Evolutionary conservation across 2,329 filamentous ascomycete genomes (phyloP).

Genomic region (Elsinoe batatas): DNA sequence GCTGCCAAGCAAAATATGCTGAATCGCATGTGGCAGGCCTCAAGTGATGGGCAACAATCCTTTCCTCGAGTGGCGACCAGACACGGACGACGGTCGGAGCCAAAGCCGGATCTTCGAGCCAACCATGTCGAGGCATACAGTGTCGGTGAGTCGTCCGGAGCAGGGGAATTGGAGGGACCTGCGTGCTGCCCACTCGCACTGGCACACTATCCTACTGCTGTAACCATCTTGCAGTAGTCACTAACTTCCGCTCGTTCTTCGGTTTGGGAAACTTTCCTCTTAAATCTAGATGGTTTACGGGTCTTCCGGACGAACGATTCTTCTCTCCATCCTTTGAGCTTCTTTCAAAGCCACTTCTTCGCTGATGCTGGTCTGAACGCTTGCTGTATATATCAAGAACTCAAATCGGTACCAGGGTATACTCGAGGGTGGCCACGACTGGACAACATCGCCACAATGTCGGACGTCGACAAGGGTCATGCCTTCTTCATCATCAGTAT

Average conservation of each 20-base stretch:
- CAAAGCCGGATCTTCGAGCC: not conserved
- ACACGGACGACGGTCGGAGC: not conserved
- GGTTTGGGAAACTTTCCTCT: not conserved
- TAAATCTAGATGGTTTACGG: constrained; percentile 5
- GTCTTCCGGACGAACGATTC: constrained; percentile 2
- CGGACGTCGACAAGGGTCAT: constrained; percentile 8
- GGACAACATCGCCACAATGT: not conserved
- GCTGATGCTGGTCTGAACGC: constrained; percentile 3
- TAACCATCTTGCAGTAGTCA: not conserved
- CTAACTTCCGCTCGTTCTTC: not conserved
- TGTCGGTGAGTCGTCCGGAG: not conserved
- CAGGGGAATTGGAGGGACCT: too few species aligned
- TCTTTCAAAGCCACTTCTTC: not conserved
- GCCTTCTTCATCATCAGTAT: constrained; percentile 11
- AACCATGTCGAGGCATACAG: not conserved
- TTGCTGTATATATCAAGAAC: not conserved
- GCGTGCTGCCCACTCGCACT: too few species aligned
- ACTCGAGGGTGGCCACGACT: not conserved
- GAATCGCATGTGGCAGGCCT: not conserved
- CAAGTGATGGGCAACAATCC: not conserved
- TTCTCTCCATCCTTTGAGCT: constrained; percentile 4
- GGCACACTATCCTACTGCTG: not conserved
- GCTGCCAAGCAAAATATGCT: not conserved
- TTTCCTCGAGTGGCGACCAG: not conserved
- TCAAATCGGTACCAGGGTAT: not conserved